Conservation (phyloP, 2,329 filamentous ascomycete genomes). For the Aplosporella prunicola region DNA sequence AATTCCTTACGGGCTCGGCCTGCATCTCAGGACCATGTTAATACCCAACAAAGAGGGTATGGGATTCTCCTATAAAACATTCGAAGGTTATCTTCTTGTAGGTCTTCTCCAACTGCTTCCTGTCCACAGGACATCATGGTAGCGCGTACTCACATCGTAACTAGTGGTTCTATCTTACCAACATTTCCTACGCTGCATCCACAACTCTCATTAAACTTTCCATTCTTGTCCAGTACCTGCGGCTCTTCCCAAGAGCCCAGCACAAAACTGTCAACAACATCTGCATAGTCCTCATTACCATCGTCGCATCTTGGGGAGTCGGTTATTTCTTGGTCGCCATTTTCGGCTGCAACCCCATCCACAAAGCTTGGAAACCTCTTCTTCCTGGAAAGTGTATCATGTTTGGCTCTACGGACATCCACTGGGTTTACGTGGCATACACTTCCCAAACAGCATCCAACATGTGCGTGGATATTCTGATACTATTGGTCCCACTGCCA, state of each 20-base stretch:
- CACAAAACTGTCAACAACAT: conserved; percentile 15
- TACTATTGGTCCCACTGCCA: conserved; percentile 23
- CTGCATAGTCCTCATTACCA: conserved; percentile 16
- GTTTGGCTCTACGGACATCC: conserved; percentile 25
- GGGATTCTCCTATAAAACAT: conserved; percentile 11
- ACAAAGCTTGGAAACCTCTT: conserved; percentile 22
- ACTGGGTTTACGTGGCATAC: conserved; percentile 22
- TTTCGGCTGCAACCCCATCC: conserved; percentile 23
- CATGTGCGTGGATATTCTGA: conserved; percentile 24
- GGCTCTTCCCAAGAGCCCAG: conserved; percentile 20
- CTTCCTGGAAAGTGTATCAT: conserved; percentile 23
- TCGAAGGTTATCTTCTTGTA: conserved; percentile 23
- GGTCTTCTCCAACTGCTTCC: no score
- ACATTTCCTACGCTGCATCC: conserved; percentile 22
- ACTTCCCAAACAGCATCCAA: conserved; percentile 24
- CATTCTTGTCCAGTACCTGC: conserved; percentile 28
- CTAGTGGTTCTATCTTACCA: conserved; percentile 24
- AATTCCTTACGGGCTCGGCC: conserved; percentile 23
- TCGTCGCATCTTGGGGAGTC: conserved; percentile 22
- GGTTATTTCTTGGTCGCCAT: conserved; percentile 22
- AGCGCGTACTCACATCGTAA: neutral
- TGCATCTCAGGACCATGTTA: conserved; percentile 21
- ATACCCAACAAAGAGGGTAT: neutral
- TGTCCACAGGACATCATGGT: neutral
- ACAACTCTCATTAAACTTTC: conserved; percentile 29